phyloP scores from a whole-genome alignment of 371 early-diverging fungal species.

The Haplosporangium sp. region DNA sequence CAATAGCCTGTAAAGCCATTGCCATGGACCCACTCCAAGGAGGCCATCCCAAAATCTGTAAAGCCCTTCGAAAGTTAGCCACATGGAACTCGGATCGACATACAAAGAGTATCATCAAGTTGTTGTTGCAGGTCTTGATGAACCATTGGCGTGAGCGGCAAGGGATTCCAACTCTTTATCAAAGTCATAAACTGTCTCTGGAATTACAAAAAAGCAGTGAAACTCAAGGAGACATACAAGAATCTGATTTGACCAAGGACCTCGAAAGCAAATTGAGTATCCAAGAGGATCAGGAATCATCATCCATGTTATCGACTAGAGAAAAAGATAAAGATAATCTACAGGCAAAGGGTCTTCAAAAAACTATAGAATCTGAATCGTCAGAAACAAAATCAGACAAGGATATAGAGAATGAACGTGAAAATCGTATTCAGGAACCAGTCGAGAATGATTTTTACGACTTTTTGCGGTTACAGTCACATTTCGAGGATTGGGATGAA shows the following conservation, averaged over 20 bases:
- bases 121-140: slow-evolving; percentile 42
- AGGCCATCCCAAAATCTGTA: slow-evolving; percentile 35
- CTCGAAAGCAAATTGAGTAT: neutral
- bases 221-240: neutral
- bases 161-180: slow-evolving; percentile 31
- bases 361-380: too few relatives aligned
- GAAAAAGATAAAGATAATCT: too few relatives aligned
- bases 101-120: slow-evolving; percentile 55
- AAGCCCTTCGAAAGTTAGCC: slow-evolving; percentile 38
- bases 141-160: slow-evolving; percentile 52
- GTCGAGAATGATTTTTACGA: slow-evolving; percentile 54
- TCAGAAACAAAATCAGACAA: too few relatives aligned
- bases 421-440: slow-evolving; percentile 25
- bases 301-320: too few relatives aligned
- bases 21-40: slow-evolving; percentile 42
- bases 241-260: neutral
- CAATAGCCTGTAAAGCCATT: slow-evolving; percentile 32
- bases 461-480: slow-evolving; percentile 44
- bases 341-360: neutral
- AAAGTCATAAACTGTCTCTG: slow-evolving; percentile 7
- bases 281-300: neutral
- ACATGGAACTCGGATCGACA: slow-evolving; percentile 54
- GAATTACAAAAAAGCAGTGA: neutral
- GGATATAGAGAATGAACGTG: neutral
- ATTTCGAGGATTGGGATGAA: slow-evolving; percentile 52